Base-by-base conservation (phyloP, 176 grass and related monocot genomes). In the Eragrostis nindensis region DNA sequence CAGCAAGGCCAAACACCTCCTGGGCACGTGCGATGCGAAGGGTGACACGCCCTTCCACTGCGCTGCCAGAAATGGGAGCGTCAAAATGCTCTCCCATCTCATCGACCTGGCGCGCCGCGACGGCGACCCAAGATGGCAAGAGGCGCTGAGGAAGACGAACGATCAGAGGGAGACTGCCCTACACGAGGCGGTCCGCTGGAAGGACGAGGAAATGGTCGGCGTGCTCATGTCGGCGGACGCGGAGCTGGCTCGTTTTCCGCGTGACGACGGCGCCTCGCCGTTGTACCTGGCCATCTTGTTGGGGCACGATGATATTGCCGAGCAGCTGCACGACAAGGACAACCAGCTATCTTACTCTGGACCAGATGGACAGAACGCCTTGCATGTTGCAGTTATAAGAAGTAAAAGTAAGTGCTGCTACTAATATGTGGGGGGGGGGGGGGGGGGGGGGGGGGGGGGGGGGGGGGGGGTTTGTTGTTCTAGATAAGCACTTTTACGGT, bases 201-300 rank as follows among this genome's bases (percentile, higher is more conserved):
- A 1, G 1, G 19, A 82, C 44, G 18, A 25, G 56, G 2, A 18
- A 7, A 63, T 82, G 68, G 80, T 82, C 42, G 1, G 5, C 0
- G 32, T 3, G 13, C 17, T 82, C 4, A 18, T 50, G 21, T 3
- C 5, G 11, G 30, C 6, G 21, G 59, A 70, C 11, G 2, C 14
- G 11, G 44, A 38, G 38, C 49, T 82, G 44, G 56, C 80, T 16
- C 9, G 44, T 17, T 0, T 63, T n/a, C 17, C 19, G 24, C 7
- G 6, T 5, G 0, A 21, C 11, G 40, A 83, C 22, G 46, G 21
- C 21, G 29, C 70, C 30, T 83, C 80, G 6, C 70, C 80, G 6
- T 21, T 83, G 45, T 83, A 83, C 59, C 59, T 82, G 5, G 80
- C 80, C 30, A 14, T 63, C 45, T 13, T 17, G n/a, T 24, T 82